phyloP scores from a whole-genome alignment of 805 yeast genomes.

The Torulaspora delbrueckii region DNA sequence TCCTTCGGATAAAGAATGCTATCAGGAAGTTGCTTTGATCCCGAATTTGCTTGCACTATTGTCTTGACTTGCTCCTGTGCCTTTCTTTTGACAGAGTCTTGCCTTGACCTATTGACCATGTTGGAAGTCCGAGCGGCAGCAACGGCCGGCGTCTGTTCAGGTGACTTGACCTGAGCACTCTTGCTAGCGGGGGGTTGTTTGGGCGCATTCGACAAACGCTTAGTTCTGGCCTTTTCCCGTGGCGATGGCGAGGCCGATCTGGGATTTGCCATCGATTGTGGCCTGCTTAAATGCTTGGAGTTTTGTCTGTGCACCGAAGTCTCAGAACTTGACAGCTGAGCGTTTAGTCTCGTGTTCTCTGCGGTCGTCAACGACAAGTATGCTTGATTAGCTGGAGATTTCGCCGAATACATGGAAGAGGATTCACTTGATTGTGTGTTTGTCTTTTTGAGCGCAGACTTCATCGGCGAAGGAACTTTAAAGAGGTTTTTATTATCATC shows the following conservation, averaged over 20 bases:
- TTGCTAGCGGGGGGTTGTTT: constrained; percentile 1
- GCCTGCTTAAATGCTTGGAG: constrained; percentile 15
- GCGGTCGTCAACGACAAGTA: constrained; percentile 69
- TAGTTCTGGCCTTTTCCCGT: constrained; percentile 10
- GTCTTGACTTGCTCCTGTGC: constrained; percentile 3
- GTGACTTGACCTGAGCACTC: not conserved
- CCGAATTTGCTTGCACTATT: constrained; percentile 9
- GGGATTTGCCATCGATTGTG: constrained; percentile 21
- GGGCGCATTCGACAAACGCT: constrained; percentile 13
- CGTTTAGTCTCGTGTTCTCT: constrained; percentile 70
- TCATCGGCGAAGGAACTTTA: constrained; percentile 38
- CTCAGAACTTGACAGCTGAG: constrained; percentile 44
- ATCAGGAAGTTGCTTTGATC: constrained; percentile 9
- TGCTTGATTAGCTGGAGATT: constrained; percentile 53
- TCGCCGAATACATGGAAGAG: constrained; percentile 17
- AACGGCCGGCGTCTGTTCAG: constrained; percentile 1
- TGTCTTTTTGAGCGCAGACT: constrained; percentile 40
- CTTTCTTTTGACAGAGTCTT: not conserved
- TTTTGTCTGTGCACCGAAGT: constrained; percentile 7
- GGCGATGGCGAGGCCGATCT: constrained; percentile 17
- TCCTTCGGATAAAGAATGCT: constrained; percentile 36
- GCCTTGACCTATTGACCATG: not conserved
- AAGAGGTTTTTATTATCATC: not conserved
- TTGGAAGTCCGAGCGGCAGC: constrained; percentile 11
- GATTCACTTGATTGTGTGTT: constrained; percentile 20